phyloP scores from a whole-genome alignment of 805 yeast genomes.

The Candida rishiriensis region DNA sequence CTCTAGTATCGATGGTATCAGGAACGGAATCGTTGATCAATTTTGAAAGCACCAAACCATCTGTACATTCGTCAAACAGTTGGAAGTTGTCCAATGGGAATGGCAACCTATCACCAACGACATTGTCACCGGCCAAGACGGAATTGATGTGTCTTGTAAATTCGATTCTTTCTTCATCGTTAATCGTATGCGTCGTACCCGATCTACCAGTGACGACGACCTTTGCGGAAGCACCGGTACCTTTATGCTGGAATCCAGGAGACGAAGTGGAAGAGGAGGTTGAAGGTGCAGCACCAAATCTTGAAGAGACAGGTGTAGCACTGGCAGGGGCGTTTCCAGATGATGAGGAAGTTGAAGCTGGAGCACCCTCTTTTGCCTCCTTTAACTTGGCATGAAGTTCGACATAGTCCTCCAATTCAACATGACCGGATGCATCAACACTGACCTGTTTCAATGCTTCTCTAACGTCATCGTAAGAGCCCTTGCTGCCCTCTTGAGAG shows the following conservation, averaged over 20 bases:
- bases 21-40: constrained; percentile 97
- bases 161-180: constrained; percentile 94
- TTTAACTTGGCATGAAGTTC: constrained; percentile 76
- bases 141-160: constrained; percentile 94
- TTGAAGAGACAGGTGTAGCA: background rate
- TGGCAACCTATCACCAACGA: constrained; percentile 81
- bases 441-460: constrained; percentile 86
- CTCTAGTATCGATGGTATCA: constrained; percentile 97
- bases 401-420: constrained; percentile 92
- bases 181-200: constrained; percentile 93
- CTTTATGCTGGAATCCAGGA: constrained; percentile 40
- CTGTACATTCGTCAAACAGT: constrained; percentile 93
- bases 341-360: constrained; percentile 21
- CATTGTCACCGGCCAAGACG: constrained; percentile 83
- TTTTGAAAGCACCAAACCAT: constrained; percentile 88
- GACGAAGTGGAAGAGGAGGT: constrained; percentile 28
- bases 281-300: constrained; percentile 16
- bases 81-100: constrained; percentile 93
- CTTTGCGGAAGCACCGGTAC: constrained; percentile 54
- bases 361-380: constrained; percentile 35
- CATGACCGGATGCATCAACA: constrained; percentile 96
- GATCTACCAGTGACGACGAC: constrained; percentile 82
- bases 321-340: constrained; percentile 8
- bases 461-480: constrained; percentile 87
- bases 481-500: constrained; percentile 64